Evolutionary conservation across 1,284 basidiomycete species (phyloP).

Genomic region (Porodaedalea pini): DNA sequence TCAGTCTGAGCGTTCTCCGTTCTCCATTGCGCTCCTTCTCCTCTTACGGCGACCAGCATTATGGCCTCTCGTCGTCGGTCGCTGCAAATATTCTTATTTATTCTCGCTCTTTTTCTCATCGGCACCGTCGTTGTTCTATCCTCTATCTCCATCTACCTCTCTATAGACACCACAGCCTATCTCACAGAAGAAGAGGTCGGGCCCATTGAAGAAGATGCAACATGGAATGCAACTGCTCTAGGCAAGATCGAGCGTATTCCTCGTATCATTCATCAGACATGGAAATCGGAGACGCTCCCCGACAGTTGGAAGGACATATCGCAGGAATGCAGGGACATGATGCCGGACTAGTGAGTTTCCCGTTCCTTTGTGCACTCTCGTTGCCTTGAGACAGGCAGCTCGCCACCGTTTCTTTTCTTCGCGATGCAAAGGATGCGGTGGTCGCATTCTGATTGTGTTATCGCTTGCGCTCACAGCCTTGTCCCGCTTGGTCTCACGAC

Average conservation of each 20-base stretch:
- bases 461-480: not conserved
- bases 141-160: constrained; percentile 87
- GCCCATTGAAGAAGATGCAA: constrained; percentile 44
- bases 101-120: constrained; percentile 82
- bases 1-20: constrained; percentile 13
- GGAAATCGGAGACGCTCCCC: constrained; percentile 90
- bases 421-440: not conserved
- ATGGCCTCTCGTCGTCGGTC: constrained; percentile 46
- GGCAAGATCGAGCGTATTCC: constrained; percentile 75
- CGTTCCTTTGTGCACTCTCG: not conserved
- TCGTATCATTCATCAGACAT: constrained; percentile 96
- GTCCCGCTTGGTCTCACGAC: not conserved
- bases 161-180: constrained; percentile 76
- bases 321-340: constrained; percentile 79
- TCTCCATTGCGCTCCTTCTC: constrained; percentile 19
- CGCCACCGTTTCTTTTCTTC: constrained; percentile 17
- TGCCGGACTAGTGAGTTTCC: constrained; percentile 87
- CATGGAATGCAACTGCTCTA: constrained; percentile 59
- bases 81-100: constrained; percentile 65
- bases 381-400: not conserved
- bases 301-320: constrained; percentile 79
- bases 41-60: constrained; percentile 15
- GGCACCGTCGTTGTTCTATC: constrained; percentile 92
- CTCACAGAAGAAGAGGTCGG: constrained; percentile 78
- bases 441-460: not conserved